phyloP scores from a whole-genome alignment of 108 stramenopile genomes.

The Skeletonema potamos region DNA sequence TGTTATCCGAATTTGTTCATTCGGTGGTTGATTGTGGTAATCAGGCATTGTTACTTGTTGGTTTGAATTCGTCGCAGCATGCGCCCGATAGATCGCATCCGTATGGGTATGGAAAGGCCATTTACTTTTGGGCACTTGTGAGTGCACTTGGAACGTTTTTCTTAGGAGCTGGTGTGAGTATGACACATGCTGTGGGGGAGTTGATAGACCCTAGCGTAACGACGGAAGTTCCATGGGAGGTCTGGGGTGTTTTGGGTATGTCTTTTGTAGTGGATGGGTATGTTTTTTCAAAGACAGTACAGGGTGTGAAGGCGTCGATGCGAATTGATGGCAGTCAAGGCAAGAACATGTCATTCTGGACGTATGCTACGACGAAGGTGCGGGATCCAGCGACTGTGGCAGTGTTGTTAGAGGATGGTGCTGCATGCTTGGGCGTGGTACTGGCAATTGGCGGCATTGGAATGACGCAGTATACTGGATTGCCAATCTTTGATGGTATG shows the following conservation, averaged over 20 bases:
- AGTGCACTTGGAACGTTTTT: constrained; percentile 96
- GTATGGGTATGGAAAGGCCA: constrained; percentile 88
- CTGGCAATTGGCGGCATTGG: constrained; percentile 93
- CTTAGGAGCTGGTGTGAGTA: constrained; percentile 91
- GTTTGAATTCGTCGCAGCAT: constrained; percentile 72
- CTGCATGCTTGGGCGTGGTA: constrained; percentile 94
- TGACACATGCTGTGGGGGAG: constrained; percentile 79
- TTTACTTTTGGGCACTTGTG: constrained; percentile 83
- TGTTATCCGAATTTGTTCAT: constrained; percentile 96
- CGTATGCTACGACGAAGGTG: constrained; percentile 62
- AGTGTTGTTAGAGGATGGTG: constrained; percentile 94
- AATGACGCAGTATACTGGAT: constrained; percentile 74
- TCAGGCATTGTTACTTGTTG: constrained; percentile 88
- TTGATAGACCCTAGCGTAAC: constrained; percentile 67
- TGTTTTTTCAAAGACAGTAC: constrained; percentile 78
- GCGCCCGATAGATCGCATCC: constrained; percentile 88
- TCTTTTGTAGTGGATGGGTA: constrained; percentile 89
- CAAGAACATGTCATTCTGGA: constrained; percentile 50
- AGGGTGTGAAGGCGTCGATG: constrained; percentile 47
- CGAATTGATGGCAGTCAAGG: constrained; percentile 47
- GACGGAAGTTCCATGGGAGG: constrained; percentile 70
- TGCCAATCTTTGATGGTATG: constrained; percentile 88
- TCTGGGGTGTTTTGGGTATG: constrained; percentile 87
- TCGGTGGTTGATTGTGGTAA: constrained; percentile 94
- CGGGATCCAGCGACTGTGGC: constrained; percentile 96